Evolutionary conservation across 2,329 filamentous ascomycete genomes (phyloP), one percentile per base, ranked within the genome.

Genomic region (Penicillium aurantiogriseum): DNA sequence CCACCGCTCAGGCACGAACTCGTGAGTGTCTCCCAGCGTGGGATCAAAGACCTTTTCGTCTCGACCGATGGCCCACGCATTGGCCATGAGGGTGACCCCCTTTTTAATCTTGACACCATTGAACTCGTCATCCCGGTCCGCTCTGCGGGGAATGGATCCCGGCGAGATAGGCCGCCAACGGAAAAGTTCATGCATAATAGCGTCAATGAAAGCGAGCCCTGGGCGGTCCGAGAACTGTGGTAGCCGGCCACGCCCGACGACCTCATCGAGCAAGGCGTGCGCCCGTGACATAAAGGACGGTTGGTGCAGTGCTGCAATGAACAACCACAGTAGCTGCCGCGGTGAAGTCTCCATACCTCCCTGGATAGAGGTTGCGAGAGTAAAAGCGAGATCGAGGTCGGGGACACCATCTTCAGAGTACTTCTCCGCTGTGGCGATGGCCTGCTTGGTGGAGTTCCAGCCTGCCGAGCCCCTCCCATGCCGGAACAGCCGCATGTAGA

Each of bases 311-410:
- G 83, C 51, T 58, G 83, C 63, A 61, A 83, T 50, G 69, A 84
- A 80, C 67, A 76, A 76, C 46, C 77, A 77, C 58, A 79, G 77
- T 25, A 81, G 69, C 0, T 79, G 80, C 9, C 77, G 77, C 0
- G 79, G 77, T 0, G 78, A 81, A 0, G 80, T 83, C 63, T 82
- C 80, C 46, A 75, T 80, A 21, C 80, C 76, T 19, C 79, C 80
- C 27, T 80, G 79, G 57, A 81, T 78, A 3, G 81, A 71, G 0
- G 75, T 77, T 4, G 76, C 77, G 1, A 80, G 76, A 5, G 80
- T 75, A 61, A 78, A 81, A 2, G 77, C 75, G 57, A 82, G 77
- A 58, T 81, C 75, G 11, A 73, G 72, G 35, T 79, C 77, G 0
- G 75, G 74, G 7, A 81, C 44, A 0, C 46, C 50, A 0, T 13